These are phyloP conservation scores for Saturnispora silvae DNA, from an alignment of 805 yeast genomes.

Conservation along the genomic window DNA sequence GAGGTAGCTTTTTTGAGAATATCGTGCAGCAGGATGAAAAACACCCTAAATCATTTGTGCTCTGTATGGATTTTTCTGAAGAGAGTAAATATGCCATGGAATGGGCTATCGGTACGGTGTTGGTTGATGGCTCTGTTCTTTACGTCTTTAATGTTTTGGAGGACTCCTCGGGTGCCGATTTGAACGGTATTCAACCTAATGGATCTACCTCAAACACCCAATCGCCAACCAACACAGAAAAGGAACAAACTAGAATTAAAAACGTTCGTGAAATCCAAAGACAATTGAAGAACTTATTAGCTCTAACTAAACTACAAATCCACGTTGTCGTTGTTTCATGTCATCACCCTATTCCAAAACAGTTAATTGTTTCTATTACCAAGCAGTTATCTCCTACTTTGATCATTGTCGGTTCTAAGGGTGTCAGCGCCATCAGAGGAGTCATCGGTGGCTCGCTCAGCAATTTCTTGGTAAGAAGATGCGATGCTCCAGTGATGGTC, in stretches of 20 bases:
- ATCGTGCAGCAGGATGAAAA: conserved; percentile 13
- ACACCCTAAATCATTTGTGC: conserved; percentile 48
- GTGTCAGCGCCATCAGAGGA: conserved; percentile 61
- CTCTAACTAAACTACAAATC: conserved; percentile 58
- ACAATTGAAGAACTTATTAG: conserved; percentile 34
- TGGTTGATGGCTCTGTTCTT: conserved; percentile 73
- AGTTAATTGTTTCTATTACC: conserved; percentile 56
- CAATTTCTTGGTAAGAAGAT: conserved; percentile 60
- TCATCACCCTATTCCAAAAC: conserved; percentile 68
- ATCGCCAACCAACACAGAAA: conserved; percentile 11
- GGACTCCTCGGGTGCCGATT: conserved; percentile 26
- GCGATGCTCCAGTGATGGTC: conserved; percentile 72
- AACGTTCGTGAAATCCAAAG: conserved; percentile 36
- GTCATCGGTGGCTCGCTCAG: conserved; percentile 65
- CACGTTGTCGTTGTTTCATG: conserved; percentile 65
- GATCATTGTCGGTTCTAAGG: conserved; percentile 69
- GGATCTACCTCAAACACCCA: conserved; percentile 9
- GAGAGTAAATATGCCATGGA: conserved; percentile 78
- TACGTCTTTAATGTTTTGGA: conserved; percentile 58
- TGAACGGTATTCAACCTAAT: conserved; percentile 26
- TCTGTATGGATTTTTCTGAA: conserved; percentile 74
- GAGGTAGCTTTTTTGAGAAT: conserved; percentile 54
- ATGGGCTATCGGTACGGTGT: conserved; percentile 79
- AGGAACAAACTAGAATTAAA: conserved; percentile 31
- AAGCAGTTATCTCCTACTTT: conserved; percentile 64